Evolutionary conservation across 139 green algal species (phyloP).

Genomic region (Asterochloris sp.): DNA sequence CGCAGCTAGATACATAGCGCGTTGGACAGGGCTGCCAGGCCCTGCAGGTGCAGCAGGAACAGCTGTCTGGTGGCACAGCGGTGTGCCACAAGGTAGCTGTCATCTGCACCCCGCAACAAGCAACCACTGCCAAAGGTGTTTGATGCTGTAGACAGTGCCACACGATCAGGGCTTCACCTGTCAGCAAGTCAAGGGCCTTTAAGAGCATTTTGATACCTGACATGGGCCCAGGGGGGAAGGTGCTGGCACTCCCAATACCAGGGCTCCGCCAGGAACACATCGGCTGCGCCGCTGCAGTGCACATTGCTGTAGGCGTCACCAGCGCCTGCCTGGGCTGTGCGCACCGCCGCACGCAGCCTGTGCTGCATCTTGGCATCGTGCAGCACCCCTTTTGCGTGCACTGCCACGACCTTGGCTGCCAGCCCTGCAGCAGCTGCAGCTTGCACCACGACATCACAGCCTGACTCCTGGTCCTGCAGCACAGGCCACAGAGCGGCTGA

Average conservation of each 20-base stretch:
- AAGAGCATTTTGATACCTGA: background rate
- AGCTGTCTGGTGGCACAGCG: background rate
- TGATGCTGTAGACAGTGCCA: background rate
- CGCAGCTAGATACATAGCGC: background rate
- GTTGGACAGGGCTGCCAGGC: background rate
- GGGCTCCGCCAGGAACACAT: slow-evolving; percentile 11
- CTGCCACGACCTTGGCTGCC: background rate
- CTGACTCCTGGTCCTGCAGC: background rate
- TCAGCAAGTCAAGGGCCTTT: background rate
- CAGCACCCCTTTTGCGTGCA: background rate
- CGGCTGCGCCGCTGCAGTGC: background rate
- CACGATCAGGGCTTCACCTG: background rate
- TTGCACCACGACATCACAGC: background rate
- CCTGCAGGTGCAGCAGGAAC: background rate
- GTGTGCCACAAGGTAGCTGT: background rate
- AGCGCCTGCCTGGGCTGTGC: too few relatives aligned
- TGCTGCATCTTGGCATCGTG: background rate
- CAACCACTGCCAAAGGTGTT: background rate
- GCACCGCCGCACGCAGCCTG: too few relatives aligned
- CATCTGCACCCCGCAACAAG: background rate
- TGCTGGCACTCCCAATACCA: background rate
- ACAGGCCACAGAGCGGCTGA: background rate
- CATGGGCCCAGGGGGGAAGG: background rate
- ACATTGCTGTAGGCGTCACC: too few relatives aligned
- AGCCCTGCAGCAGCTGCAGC: slow-evolving; percentile 3